Conservation (phyloP, 2,329 filamentous ascomycete species). For the Phaeosphaeriaceae sp. region DNA sequence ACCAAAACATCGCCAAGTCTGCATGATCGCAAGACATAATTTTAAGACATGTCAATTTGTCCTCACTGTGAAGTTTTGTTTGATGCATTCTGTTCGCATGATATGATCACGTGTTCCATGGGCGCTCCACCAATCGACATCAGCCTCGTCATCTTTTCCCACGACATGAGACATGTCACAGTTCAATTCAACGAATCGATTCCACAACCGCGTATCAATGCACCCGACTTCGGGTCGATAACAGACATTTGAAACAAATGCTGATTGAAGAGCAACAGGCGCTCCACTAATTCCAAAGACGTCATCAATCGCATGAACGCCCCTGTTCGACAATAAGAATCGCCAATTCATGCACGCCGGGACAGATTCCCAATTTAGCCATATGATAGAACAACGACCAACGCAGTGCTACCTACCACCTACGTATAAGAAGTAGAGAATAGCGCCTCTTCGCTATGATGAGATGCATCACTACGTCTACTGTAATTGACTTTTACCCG, state of each 20-base stretch:
- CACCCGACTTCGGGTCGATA: neutral
- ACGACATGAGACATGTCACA: neutral
- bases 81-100: too few species aligned
- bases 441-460: constrained; percentile 1
- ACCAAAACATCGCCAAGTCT: neutral
- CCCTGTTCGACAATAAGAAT: constrained; percentile 12
- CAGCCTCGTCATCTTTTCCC: neutral
- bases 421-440: constrained; percentile 1
- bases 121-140: neutral
- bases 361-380: constrained; percentile 3
- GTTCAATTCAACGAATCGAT: neutral
- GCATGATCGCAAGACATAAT: neutral
- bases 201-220: neutral
- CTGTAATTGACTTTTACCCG: constrained; percentile 1
- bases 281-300: constrained; percentile 4
- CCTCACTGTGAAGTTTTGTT: too few species aligned
- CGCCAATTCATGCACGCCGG: constrained; percentile 3
- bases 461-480: neutral
- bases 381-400: constrained; percentile 3
- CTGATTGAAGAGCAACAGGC: constrained; percentile 3
- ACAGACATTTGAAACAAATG: constrained; percentile 2
- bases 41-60: neutral
- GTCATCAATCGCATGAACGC: constrained; percentile 17
- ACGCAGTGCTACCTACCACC: neutral
- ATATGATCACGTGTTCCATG: too few species aligned